Evolutionary conservation across 2,329 filamentous ascomycete species (phyloP), one percentile per base, ranked within the genome.

Genomic region (Apiospora arundinis): DNA sequence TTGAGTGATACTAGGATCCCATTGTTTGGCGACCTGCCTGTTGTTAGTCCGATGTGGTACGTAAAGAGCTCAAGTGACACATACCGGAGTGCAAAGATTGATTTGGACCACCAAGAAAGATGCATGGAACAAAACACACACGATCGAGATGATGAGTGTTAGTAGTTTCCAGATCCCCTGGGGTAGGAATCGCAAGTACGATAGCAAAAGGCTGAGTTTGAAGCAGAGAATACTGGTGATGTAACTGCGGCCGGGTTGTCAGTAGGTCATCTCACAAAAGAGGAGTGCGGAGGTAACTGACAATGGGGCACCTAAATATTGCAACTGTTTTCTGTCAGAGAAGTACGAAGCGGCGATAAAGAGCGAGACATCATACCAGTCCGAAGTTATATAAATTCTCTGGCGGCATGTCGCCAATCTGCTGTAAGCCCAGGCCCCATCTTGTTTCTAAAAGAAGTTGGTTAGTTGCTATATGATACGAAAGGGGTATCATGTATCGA

Each of bases 141-240:
- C 74, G 0, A 80, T 74, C 1, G 82, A 80, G n/a, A 83, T 77
- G 9, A 71, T 73, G 11, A 83, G 77, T 0, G 83, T 81, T 0
- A 75, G 69, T 7, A 76, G 74, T 37, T 80, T 79, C 60, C 84
- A 84, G 3, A 70, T 49, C 0, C 79, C 78, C 1, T 80, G 78
- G 1, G 84, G 81, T 4, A 85, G 81, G 18, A 87, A 84, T 1
- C 85, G 83, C 0, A 86, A 77, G 23, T 85, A 84, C 1, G 83
- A 83, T 2, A 84, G 78, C 4, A 87, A 75, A 1, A 87, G 76
- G 44, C 84, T 80, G 25, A 86, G 76, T 70, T 87, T 87, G 76
- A 87, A 87, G 1, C 81, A 82, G 3, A 85, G 79, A 32, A 87
- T 84, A 46, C 81, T 81, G 14, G 77, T 73, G 25, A 84, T 81